Evolutionary conservation across 371 early-diverging fungal genomes (phyloP).

Genomic region (Sporodiniella umbellata): DNA sequence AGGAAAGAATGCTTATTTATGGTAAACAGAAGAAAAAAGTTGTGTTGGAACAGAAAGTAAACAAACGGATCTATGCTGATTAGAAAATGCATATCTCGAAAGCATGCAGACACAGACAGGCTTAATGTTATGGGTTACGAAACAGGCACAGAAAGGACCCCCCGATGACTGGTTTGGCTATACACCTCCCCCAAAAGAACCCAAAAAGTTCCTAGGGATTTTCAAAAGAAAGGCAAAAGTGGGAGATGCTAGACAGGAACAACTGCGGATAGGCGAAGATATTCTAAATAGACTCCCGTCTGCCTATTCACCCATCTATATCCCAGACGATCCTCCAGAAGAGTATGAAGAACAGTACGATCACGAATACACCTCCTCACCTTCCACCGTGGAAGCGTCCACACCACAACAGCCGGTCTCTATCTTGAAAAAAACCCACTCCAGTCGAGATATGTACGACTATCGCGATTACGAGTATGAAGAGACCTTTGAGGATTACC

Average conservation of each 20-base stretch:
- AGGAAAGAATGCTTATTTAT: slow-evolving; percentile 18
- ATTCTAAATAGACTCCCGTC: slow-evolving; percentile 8
- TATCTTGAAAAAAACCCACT: slow-evolving; percentile 16
- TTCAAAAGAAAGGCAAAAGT: slow-evolving; percentile 18
- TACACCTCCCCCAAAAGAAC: slow-evolving; percentile 13
- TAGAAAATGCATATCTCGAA: slow-evolving; percentile 18
- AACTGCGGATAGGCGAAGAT: slow-evolving; percentile 11
- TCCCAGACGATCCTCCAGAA: neutral
- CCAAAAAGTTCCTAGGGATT: slow-evolving; percentile 22
- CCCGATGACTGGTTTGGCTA: slow-evolving; percentile 29
- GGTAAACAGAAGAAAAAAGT: slow-evolving; percentile 6
- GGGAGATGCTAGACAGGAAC: slow-evolving; percentile 7
- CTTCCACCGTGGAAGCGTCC: neutral
- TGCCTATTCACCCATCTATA: neutral
- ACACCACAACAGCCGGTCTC: slow-evolving; percentile 10
- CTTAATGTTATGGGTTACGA: slow-evolving; percentile 18
- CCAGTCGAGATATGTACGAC: neutral
- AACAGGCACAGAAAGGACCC: slow-evolving; percentile 26
- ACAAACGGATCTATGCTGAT: too few species aligned
- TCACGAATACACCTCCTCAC: neutral
- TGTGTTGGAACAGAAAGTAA: too few species aligned
- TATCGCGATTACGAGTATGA: slow-evolving; percentile 1
- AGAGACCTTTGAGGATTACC: neutral
- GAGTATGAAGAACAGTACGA: neutral
- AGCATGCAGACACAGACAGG: slow-evolving; percentile 17